Base-by-base conservation (phyloP, 805 yeast species). In the Lachancea nothofagi region DNA sequence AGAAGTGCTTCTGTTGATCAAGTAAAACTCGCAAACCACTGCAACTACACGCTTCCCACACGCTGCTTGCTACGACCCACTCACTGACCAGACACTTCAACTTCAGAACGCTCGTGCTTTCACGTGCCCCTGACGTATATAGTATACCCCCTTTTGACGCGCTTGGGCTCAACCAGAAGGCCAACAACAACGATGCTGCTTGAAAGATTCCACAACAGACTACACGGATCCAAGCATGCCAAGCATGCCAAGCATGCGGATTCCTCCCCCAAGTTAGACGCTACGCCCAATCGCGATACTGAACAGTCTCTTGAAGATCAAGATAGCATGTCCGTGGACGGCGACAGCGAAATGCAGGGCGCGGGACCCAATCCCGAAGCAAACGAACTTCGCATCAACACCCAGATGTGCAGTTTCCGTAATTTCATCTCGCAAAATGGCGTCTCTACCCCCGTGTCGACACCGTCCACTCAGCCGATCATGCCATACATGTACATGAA, bases 161-260 rank as follows among this genome's bases (percentile, higher is more conserved):
- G n/a, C n/a, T n/a, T n/a, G n/a, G n/a, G n/a, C n/a, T n/a, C n/a
- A n/a, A n/a, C n/a, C n/a, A n/a, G n/a, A n/a, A n/a, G n/a, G n/a
- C n/a, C n/a, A n/a, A n/a, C n/a, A n/a, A n/a, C n/a, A n/a, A n/a
- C n/a, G n/a, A 46, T 51, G 54, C 39, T 51, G 10, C 37, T 49
- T 29, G 55, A 51, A 8, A 49, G 48, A 38, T 46, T 49, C 29
- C 54, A 51, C 17, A 41, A 40, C 20, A 45, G 37, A 33, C 47
- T 51, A 28, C 39, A 40, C 36, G 44, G 40, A 32, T 41, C 53
- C 27, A 42, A 40, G 34, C 36, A 27, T 17, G 27, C 38, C 17
- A 35, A 28, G 21, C 38, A 35, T 20, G 27, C 38, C 14, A 28
- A n/a, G n/a, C n/a, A n/a, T n/a, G n/a, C n/a, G n/a, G n/a, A n/a